These are phyloP conservation scores for Claviceps capensis DNA, from an alignment of 2,329 filamentous ascomycete species.

Conservation along the genomic window DNA sequence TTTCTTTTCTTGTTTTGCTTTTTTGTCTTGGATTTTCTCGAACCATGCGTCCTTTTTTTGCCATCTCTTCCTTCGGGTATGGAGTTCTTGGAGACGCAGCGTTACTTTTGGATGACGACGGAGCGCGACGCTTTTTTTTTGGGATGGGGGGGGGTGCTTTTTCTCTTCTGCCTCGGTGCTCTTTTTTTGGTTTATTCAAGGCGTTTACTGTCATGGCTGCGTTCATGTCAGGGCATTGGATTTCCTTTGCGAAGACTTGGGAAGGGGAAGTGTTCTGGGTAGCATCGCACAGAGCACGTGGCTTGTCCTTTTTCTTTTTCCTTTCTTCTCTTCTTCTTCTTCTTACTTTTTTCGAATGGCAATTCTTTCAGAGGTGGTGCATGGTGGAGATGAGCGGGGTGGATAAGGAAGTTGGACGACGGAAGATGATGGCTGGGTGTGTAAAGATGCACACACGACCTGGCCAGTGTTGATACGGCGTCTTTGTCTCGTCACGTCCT, in stretches of 20 bases:
- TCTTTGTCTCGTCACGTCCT: constrained; percentile 6
- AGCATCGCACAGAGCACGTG: neutral
- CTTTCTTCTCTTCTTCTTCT: neutral
- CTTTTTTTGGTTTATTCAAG: too few relatives aligned
- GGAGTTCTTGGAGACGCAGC: neutral
- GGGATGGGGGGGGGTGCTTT: too few relatives aligned
- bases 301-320: neutral
- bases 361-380: constrained; percentile 5
- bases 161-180: too few relatives aligned
- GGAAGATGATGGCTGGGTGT: too few relatives aligned
- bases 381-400: too few relatives aligned
- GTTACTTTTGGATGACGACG: too few relatives aligned
- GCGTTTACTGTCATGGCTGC: constrained; percentile 1
- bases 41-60: neutral
- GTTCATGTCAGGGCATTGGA: neutral
- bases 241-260: neutral
- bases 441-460: too few relatives aligned
- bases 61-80: neutral
- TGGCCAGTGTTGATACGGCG: too few relatives aligned
- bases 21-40: neutral
- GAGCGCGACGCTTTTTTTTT: too few relatives aligned
- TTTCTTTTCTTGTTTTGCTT: neutral
- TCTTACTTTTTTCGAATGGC: constrained; percentile 9
- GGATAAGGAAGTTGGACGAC: too few relatives aligned
- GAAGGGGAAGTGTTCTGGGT: neutral